Conservation (phyloP, 257 asterid species). For the Solanum sparsipilum region DNA sequence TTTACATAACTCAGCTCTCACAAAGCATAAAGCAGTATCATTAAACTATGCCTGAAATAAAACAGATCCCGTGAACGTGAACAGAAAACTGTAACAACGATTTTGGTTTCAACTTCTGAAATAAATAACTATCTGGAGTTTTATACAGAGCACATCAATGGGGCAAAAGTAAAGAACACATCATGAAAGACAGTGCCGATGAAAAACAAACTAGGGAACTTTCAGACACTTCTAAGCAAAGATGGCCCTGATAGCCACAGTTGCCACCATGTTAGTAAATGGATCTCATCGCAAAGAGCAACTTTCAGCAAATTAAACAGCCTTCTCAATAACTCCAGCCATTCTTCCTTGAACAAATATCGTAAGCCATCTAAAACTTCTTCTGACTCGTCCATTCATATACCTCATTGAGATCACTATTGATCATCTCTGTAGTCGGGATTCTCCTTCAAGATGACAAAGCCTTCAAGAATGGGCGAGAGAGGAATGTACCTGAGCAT, state of each 20-base stretch:
- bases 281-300: not conserved
- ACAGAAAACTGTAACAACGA: not conserved
- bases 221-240: not conserved
- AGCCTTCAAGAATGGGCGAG: conserved; percentile 92
- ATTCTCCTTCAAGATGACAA: conserved; percentile 82
- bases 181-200: not conserved
- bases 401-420: not conserved
- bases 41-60: not conserved
- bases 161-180: not conserved
- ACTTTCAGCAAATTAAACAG: not conserved
- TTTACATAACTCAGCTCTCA: not conserved
- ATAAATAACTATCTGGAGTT: not conserved
- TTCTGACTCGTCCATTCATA: not conserved
- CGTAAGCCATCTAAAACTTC: not conserved
- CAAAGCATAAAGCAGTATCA: not conserved
- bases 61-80: not conserved
- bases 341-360: not conserved
- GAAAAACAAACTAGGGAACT: not conserved
- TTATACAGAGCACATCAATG: not conserved
- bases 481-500: conserved; percentile 67
- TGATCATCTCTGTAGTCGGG: conserved; percentile 73
- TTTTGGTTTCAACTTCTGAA: not conserved
- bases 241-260: not conserved
- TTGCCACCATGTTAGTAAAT: not conserved
- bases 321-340: not conserved